Percentiles rank a stretch among this genome's conserved stretches.
Conservation (phyloP, 2,329 filamentous ascomycete genomes). For the Talaromyces atroroseus region DNA sequence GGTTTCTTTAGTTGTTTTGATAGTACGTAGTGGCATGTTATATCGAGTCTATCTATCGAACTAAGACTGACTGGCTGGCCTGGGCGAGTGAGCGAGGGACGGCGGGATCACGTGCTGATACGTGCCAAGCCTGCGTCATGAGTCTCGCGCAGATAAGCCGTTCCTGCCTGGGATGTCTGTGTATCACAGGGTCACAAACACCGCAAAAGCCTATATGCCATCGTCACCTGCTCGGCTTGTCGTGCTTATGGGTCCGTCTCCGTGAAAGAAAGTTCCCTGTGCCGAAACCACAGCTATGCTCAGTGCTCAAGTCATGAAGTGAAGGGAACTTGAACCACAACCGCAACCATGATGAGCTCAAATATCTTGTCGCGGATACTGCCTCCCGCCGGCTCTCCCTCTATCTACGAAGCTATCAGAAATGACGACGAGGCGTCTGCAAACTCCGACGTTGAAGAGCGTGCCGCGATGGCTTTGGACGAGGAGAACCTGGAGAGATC, state of each 20-base stretch:
- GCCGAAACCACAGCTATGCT: background rate
- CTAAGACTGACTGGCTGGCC: no score
- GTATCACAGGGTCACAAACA: slow-evolving; percentile 4
- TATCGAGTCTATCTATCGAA: no score
- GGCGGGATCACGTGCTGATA: slow-evolving; percentile 7
- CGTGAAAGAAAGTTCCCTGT: slow-evolving; percentile 13
- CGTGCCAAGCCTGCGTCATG: slow-evolving; percentile 7
- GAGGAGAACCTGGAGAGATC: slow-evolving; percentile 46
- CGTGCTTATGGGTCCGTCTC: background rate
- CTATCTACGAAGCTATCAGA: slow-evolving; percentile 45
- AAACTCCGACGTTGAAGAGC: slow-evolving; percentile 41
- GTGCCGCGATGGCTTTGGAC: slow-evolving; percentile 45
- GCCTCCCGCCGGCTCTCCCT: slow-evolving; percentile 45
- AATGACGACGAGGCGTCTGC: slow-evolving; percentile 43
- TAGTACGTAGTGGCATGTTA: no score
- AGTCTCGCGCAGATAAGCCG: background rate
- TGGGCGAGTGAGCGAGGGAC: no score
- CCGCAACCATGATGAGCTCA: slow-evolving; percentile 37
- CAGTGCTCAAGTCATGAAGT: slow-evolving; percentile 9
- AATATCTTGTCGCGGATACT: slow-evolving; percentile 41
- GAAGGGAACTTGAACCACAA: background rate
- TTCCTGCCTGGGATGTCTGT: background rate
- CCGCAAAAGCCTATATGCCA: background rate
- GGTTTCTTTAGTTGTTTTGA: no score
- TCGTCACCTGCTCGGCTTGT: background rate